Evolutionary conservation across 179 eudicot genomes (phyloP).

Genomic region (Heliamphora pulchella): DNA sequence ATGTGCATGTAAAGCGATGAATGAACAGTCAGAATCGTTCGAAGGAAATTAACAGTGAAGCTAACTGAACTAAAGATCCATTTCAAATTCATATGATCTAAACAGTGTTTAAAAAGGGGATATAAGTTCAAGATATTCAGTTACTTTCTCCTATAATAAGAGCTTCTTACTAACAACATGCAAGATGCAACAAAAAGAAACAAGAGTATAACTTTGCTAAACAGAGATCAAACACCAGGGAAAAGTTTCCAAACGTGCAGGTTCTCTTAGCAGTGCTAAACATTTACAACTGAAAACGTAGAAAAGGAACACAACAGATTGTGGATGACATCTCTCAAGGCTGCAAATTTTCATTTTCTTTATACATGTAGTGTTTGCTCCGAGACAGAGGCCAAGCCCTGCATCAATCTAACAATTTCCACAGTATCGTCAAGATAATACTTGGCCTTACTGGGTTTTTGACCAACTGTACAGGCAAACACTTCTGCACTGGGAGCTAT

Average conservation of each 20-base stretch:
- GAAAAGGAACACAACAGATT: background rate
- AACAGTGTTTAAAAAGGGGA: too few species aligned
- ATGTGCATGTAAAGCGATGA: too few species aligned
- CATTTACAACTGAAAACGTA: background rate
- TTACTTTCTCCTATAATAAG: background rate
- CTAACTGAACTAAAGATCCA: too few species aligned
- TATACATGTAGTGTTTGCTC: constrained; percentile 21
- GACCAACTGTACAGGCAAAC: constrained; percentile 57
- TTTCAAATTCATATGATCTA: too few species aligned
- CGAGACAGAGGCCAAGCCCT: constrained; percentile 43
- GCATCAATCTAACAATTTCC: constrained; percentile 50
- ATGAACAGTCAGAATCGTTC: too few species aligned
- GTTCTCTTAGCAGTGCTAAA: constrained; percentile 2
- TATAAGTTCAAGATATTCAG: too few species aligned
- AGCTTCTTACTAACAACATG: background rate
- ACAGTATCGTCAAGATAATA: constrained; percentile 49
- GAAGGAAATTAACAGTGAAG: too few species aligned
- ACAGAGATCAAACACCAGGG: background rate
- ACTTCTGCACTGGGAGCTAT: constrained; percentile 49
- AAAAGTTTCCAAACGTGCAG: background rate
- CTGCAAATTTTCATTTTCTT: background rate
- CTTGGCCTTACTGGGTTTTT: constrained; percentile 61
- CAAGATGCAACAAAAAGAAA: background rate
- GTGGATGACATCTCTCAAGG: background rate
- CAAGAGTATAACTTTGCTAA: constrained; percentile 9